A percentile compares a stretch with the other conserved stretches of the same genome.
phyloP scores from a whole-genome alignment of 1,284 basidiomycete genomes.

The Apiotrichum veenhuisii region DNA sequence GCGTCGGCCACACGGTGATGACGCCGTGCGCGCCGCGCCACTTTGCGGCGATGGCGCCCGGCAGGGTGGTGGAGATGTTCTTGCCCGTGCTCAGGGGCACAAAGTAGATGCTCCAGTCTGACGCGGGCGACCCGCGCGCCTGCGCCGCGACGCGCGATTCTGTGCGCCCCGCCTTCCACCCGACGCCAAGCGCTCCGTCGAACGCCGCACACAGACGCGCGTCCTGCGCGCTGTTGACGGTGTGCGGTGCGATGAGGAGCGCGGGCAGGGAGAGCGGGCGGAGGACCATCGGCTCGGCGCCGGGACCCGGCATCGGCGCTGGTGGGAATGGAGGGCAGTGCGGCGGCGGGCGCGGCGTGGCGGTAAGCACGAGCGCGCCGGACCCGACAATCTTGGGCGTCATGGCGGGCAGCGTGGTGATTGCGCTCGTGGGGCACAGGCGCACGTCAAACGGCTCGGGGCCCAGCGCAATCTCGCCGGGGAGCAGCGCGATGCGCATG shows the following conservation, averaged over 20 bases:
- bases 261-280: conserved; percentile 28
- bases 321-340: conserved; percentile 11
- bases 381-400: neutral
- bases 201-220: conserved; percentile 15
- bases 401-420: neutral
- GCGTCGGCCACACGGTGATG: conserved; percentile 41
- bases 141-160: conserved; percentile 21
- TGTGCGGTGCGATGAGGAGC: conserved; percentile 19
- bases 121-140: conserved; percentile 9
- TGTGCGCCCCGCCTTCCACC: conserved; percentile 24
- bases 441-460: conserved; percentile 14
- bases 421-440: conserved; percentile 10
- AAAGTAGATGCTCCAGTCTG: conserved; percentile 37
- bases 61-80: conserved; percentile 3
- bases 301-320: neutral
- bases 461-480: conserved; percentile 1
- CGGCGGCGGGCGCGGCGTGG: conserved; percentile 4
- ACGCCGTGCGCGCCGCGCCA: conserved; percentile 29
- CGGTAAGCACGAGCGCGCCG: conserved; percentile 8
- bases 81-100: conserved; percentile 23
- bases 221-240: conserved; percentile 18
- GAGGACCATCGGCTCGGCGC: conserved; percentile 11
- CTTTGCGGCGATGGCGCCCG: conserved; percentile 5
- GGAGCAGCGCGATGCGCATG: conserved; percentile 12
- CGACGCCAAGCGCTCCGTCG: conserved; percentile 20